These are phyloP conservation scores for Clitopilus hobsonii DNA, from an alignment of 768 basidiomycete genomes.

Conservation along the genomic window DNA sequence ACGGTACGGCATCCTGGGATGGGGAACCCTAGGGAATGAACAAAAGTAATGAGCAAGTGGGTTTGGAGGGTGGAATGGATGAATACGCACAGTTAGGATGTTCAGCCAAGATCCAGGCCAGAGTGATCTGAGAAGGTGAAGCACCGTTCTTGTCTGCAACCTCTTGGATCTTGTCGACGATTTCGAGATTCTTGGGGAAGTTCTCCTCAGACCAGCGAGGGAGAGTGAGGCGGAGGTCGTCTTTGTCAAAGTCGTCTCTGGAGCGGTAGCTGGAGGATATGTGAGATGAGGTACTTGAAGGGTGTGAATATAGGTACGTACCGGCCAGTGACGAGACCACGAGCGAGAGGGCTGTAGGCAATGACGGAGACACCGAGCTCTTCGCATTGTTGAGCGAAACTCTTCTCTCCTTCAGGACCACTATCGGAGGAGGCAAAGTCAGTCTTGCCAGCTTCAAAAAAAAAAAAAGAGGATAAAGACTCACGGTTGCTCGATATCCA, in stretches of 20 bases:
- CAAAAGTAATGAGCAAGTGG: background rate
- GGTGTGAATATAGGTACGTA: constrained; percentile 9
- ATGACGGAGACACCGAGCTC: constrained; percentile 42
- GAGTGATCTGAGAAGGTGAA: constrained; percentile 37
- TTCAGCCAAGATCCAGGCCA: constrained; percentile 41
- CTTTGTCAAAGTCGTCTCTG: constrained; percentile 33
- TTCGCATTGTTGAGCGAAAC: constrained; percentile 30
- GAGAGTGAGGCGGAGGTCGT: constrained; percentile 26
- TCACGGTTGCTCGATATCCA: constrained; percentile 34
- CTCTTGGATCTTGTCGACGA: constrained; percentile 29
- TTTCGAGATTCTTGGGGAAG: constrained; percentile 35
- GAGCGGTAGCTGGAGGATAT: constrained; percentile 20
- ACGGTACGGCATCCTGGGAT: constrained; percentile 18
- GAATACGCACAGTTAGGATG: constrained; percentile 14
- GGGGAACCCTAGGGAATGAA: constrained; percentile 15
- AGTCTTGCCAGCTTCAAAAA: background rate
- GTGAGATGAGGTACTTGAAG: background rate
- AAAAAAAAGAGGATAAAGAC: background rate
- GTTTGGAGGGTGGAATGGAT: background rate
- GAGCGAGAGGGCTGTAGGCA: constrained; percentile 45
- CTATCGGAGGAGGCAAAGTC: background rate
- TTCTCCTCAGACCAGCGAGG: constrained; percentile 35
- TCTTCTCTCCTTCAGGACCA: constrained; percentile 12
- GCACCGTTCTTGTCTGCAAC: constrained; percentile 30
- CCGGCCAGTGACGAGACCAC: constrained; percentile 44